A percentile compares a stretch with the other conserved stretches of the same genome.
Evolutionary conservation across 345 rosid genomes (phyloP).

Genomic region (Reutealis trisperma): DNA sequence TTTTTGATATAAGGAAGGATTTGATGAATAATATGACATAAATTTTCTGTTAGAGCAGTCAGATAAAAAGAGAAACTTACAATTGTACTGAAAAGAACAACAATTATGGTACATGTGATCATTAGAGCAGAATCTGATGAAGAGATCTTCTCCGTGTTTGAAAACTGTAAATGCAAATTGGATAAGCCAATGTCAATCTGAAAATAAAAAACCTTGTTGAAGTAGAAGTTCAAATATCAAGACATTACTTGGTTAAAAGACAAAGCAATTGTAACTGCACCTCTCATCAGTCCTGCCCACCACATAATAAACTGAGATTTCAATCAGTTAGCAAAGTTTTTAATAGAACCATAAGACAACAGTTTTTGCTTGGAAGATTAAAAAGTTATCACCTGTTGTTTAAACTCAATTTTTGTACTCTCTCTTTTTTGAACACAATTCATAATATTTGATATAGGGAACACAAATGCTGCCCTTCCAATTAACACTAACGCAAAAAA

Average conservation of each 20-base stretch:
- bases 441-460: slow-evolving; percentile 53
- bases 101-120: slow-evolving; percentile 61
- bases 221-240: neutral
- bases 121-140: slow-evolving; percentile 42
- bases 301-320: slow-evolving; percentile 62
- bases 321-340: slow-evolving; percentile 18
- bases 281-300: slow-evolving; percentile 88
- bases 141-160: neutral
- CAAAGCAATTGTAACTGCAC: slow-evolving; percentile 72
- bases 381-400: slow-evolving; percentile 47
- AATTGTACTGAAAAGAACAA: slow-evolving; percentile 66
- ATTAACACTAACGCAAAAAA: slow-evolving; percentile 49
- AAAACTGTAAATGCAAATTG: slow-evolving; percentile 46
- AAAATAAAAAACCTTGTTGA: neutral
- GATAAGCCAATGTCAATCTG: slow-evolving; percentile 4
- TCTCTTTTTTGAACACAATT: slow-evolving; percentile 36
- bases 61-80: slow-evolving; percentile 35
- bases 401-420: slow-evolving; percentile 41
- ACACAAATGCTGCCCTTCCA: slow-evolving; percentile 70
- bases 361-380: slow-evolving; percentile 1
- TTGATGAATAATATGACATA: neutral
- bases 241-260: slow-evolving; percentile 51
- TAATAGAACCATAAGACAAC: slow-evolving; percentile 1
- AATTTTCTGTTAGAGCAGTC: neutral
- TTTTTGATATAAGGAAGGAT: neutral